Base-by-base conservation (phyloP, 116 monocot species). In the Trichopus zeylanicus region DNA sequence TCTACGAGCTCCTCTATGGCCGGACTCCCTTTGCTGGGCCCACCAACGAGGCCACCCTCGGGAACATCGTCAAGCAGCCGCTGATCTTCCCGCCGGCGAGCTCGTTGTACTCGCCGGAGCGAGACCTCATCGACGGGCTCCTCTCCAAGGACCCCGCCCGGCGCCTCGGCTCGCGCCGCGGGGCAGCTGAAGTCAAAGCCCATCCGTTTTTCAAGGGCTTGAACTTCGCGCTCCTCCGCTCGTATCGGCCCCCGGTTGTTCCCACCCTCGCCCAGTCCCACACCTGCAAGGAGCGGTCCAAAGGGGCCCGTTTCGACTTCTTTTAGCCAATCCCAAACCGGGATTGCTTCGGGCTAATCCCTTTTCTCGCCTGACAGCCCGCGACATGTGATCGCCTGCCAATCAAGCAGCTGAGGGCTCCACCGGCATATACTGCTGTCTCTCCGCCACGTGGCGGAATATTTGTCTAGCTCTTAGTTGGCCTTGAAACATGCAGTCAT, bases 1-100 rank as follows among this genome's bases (percentile, higher is more conserved):
- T 93, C 28, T 93, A 85, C 81, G 88, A 93, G 75, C 68, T 88
- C 5, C 48, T 85, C 46, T 74, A 82, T 37, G 85, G 93, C 16
- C 73, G 70, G 21, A 88, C 93, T 9, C 93, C 88, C 0, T 88
- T 93, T 59, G 88, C 65, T 5, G 93, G 93, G 0, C 31, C 71
- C 7, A 74, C 68, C 25, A 85, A 88, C 66, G 72, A 77, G 47
- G 59, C 57, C 32, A 93, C 88, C 0, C 63, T 93, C 21, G 74
- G 79, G 21, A 93, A 84, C 62, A 82, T 93, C 60, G 63, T 88
- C 5, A 67, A 72, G 26, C 62, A 64, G 52, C 66, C 67, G n/a
- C 29, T 88, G 6, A 37, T 27, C 1, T 93, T 93, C 42, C 92
- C 87, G 2, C n/a, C 46, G 11, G 4, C 29, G 18, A 30, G 20